Conservation (phyloP, 2,329 filamentous ascomycete genomes). For the Lachnellula hyalina region DNA sequence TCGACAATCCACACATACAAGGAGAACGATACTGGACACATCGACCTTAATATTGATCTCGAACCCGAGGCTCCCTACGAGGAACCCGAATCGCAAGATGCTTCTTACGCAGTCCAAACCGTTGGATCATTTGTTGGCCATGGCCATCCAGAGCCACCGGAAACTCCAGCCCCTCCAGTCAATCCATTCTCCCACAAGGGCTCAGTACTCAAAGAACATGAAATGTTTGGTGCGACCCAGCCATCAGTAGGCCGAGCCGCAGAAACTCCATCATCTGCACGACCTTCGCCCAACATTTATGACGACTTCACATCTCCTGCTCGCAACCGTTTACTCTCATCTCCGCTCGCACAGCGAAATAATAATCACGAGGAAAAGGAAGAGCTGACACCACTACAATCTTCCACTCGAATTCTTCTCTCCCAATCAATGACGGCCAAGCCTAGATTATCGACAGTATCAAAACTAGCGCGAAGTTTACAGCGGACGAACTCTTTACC, state of each 20-base stretch:
- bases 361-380: not conserved
- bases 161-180: constrained; percentile 26
- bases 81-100: constrained; percentile 20
- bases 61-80: constrained; percentile 7
- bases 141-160: constrained; percentile 9
- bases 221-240: constrained; percentile 30
- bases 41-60: constrained; percentile 16
- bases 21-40: constrained; percentile 25
- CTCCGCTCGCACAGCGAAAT: constrained; percentile 18
- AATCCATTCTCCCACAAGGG: constrained; percentile 30
- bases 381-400: constrained; percentile 11
- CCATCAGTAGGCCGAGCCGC: constrained; percentile 22
- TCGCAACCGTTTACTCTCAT: constrained; percentile 11
- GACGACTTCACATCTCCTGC: constrained; percentile 20
- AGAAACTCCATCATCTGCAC: constrained; percentile 24
- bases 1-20: constrained; percentile 26
- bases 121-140: not conserved
- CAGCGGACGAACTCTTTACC: constrained; percentile 2
- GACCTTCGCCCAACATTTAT: constrained; percentile 28
- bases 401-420: constrained; percentile 13
- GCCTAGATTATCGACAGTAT: not conserved
- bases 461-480: constrained; percentile 2
- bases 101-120: constrained; percentile 9
- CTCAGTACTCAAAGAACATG: constrained; percentile 24
- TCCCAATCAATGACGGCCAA: constrained; percentile 9